phyloP scores from a whole-genome alignment of 352 stramenopile species.

The Phytophthora uliginosa region DNA sequence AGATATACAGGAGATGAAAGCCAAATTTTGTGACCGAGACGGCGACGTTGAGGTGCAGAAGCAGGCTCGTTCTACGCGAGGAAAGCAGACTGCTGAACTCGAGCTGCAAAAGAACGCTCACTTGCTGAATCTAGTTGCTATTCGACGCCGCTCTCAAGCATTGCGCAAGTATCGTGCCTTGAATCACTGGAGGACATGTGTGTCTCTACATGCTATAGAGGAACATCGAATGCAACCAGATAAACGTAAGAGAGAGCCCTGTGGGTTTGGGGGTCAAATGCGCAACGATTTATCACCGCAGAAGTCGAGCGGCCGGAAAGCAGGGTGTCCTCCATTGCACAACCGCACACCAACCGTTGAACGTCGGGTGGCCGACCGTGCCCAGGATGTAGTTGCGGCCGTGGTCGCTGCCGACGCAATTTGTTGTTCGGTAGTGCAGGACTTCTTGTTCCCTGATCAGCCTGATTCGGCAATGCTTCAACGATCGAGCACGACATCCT shows the following conservation, averaged over 20 bases:
- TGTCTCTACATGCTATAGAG: neutral
- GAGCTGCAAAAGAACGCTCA: conserved; percentile 32
- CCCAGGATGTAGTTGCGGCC: conserved; percentile 35
- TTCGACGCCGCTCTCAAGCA: conserved; percentile 33
- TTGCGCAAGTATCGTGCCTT: conserved; percentile 42
- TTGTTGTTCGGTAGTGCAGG: conserved; percentile 52
- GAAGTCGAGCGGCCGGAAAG: neutral
- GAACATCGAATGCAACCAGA: neutral
- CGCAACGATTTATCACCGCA: neutral
- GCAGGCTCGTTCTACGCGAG: neutral
- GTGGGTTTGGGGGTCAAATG: neutral
- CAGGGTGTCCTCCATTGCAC: conserved; percentile 25
- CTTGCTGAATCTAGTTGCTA: conserved; percentile 51
- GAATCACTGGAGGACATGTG: conserved; percentile 40
- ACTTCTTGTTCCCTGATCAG: conserved; percentile 43
- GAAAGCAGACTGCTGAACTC: conserved; percentile 14
- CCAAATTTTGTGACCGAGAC: conserved; percentile 47
- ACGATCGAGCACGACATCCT: neutral
- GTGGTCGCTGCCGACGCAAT: conserved; percentile 43
- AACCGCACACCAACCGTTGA: neutral
- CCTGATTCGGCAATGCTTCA: neutral
- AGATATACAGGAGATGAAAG: conserved; percentile 49
- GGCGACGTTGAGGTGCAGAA: conserved; percentile 34
- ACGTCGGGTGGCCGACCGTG: neutral
- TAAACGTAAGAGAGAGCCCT: neutral